Conservation (phyloP, 2,329 filamentous ascomycete genomes). For the Nemania sp. region DNA sequence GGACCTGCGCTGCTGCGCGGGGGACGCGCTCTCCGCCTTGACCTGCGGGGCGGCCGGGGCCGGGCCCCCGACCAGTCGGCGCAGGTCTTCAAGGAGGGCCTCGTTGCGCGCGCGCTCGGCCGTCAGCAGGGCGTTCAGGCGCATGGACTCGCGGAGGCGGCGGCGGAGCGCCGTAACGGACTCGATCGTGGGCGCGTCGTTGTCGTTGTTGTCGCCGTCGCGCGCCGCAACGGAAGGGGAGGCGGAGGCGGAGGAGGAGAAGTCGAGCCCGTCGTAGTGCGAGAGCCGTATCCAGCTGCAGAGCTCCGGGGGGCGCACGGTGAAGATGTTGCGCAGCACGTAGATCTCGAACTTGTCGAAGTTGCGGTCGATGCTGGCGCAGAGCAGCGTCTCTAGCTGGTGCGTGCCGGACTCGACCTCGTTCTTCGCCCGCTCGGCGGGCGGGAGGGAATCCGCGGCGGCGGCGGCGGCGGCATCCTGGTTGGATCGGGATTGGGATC, state of each 20-base stretch:
- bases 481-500: background rate
- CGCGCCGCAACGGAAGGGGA: background rate
- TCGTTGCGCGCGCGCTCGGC: slow-evolving; percentile 54
- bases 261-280: slow-evolving; percentile 77
- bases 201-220: background rate
- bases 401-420: slow-evolving; percentile 91
- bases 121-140: slow-evolving; percentile 64
- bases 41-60: slow-evolving; percentile 10
- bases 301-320: slow-evolving; percentile 66
- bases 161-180: slow-evolving; percentile 72
- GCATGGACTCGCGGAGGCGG: slow-evolving; percentile 61
- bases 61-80: slow-evolving; percentile 39
- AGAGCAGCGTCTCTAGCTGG: slow-evolving; percentile 80
- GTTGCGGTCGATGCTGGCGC: slow-evolving; percentile 79
- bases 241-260: slow-evolving; percentile 35
- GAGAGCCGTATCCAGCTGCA: slow-evolving; percentile 78
- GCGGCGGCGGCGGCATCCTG: slow-evolving; percentile 47
- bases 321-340: slow-evolving; percentile 82
- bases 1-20: slow-evolving; percentile 12
- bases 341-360: slow-evolving; percentile 91
- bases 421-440: slow-evolving; percentile 48
- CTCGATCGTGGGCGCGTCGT: slow-evolving; percentile 60
- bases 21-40: slow-evolving; percentile 37
- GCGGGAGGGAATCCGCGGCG: slow-evolving; percentile 40
- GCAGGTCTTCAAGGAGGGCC: slow-evolving; percentile 37